Evolutionary conservation across 352 stramenopile species (phyloP), one percentile per base, ranked within the genome.

Genomic region (Blastocystis sp.): DNA sequence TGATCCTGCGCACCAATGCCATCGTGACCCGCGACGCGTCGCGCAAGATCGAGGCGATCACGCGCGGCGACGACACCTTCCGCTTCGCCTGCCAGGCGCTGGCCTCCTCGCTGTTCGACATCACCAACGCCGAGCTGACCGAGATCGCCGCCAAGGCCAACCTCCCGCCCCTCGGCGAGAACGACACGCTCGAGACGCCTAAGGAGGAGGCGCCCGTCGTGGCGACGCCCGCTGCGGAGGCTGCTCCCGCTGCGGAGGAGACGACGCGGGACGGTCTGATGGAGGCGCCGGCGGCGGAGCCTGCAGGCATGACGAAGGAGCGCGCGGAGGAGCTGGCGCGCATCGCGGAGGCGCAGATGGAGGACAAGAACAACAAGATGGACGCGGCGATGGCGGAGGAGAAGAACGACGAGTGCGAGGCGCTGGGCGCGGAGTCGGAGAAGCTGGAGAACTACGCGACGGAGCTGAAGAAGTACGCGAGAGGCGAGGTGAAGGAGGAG

Each of bases 11-110:
- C n/a, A 66, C 38, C 4, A 81, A 81, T 38, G 71, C 71, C 3
- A 64, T 81, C 71, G 48, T 54, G 7, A 40, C 24, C 28, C 71
- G 71, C 43, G 38, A 60, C 17, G 71, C 71, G 2, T 63, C 45
- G 28, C 71, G 71, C 38, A 63, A 21, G 28, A 81, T 81, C 45
- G 71, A 81, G 17, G 48, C 43, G 24, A 65, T 81, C 54, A 54
- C 48, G 48, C 48, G 71, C 11, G 71, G 71, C 60, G 71, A 81
- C 34, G 71, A 81, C 45, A 81, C 71, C n/a, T 81, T 81, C 71
- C 71, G 71, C 60, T 81, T 81, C 45, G 71, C 71, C 60, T 81
- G 71, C 60, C 71, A 81, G 59, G 71, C 71, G 28, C 71, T 81
- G 2, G 71, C 60, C 17, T 34, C 19, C 28, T 81, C 71, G 14